These are phyloP conservation scores for Colletotrichum ledebouriae DNA, from an alignment of 2,329 filamentous ascomycete genomes.

Conservation along the genomic window DNA sequence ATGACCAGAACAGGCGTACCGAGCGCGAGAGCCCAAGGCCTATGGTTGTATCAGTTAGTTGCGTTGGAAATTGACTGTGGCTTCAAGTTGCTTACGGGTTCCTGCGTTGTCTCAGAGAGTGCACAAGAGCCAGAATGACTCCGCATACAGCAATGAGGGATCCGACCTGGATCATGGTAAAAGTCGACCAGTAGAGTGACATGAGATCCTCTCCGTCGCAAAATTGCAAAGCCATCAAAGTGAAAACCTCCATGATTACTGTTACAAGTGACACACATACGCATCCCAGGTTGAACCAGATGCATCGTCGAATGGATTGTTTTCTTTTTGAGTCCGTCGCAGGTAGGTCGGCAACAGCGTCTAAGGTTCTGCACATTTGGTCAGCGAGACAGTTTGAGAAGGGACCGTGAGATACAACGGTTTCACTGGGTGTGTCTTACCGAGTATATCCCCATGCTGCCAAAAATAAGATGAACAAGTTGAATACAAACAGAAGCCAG, in stretches of 20 bases:
- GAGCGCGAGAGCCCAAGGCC: conserved; percentile 70
- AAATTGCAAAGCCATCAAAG: conserved; percentile 67
- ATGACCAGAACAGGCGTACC: conserved; percentile 72
- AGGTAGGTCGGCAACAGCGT: conserved; percentile 51
- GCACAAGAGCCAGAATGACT: conserved; percentile 66
- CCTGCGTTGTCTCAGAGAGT: conserved; percentile 62
- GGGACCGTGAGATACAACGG: neutral
- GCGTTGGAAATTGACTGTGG: neutral
- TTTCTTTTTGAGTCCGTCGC: conserved; percentile 53
- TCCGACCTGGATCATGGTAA: conserved; percentile 71
- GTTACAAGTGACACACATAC: conserved; percentile 59
- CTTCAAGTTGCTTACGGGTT: conserved; percentile 60
- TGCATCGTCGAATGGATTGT: conserved; percentile 54
- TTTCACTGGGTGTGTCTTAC: conserved; percentile 48
- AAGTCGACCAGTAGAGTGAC: conserved; percentile 71
- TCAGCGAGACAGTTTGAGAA: conserved; percentile 14
- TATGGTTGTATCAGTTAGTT: conserved; percentile 44
- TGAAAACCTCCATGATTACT: conserved; percentile 68
- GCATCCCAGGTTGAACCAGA: conserved; percentile 59
- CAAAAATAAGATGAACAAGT: conserved; percentile 59
- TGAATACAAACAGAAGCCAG: conserved; percentile 60
- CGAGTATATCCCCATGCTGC: conserved; percentile 58
- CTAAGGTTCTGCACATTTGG: conserved; percentile 50
- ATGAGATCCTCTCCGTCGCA: conserved; percentile 73
- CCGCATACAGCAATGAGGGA: conserved; percentile 70